These are phyloP conservation scores for Penicillium sp. DNA, from an alignment of 2,329 filamentous ascomycete genomes.

Conservation along the genomic window DNA sequence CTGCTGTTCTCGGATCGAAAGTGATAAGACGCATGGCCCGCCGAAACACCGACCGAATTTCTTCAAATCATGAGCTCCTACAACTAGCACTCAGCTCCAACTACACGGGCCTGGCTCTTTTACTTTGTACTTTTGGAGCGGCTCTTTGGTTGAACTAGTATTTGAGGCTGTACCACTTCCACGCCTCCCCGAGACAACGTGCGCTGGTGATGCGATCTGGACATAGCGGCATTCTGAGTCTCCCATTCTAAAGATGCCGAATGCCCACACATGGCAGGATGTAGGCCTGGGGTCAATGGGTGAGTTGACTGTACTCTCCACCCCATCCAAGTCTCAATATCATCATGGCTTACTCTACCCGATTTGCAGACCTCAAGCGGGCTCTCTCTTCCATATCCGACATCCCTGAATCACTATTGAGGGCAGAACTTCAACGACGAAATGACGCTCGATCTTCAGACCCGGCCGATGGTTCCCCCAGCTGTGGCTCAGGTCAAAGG, in stretches of 20 bases:
- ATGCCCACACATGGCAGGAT: conserved; percentile 14
- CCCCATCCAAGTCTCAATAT: background rate
- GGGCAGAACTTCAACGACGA: conserved; percentile 29
- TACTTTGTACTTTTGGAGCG: no score
- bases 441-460: conserved; percentile 14
- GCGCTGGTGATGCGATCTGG: conserved; percentile 12
- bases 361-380: conserved; percentile 16
- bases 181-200: background rate
- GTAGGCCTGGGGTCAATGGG: conserved; percentile 11
- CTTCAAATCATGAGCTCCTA: background rate
- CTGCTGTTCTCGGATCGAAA: background rate
- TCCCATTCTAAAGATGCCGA: conserved; percentile 16
- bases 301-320: conserved; percentile 1
- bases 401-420: conserved; percentile 30
- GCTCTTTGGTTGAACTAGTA: background rate
- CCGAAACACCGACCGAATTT: no score
- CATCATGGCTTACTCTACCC: background rate
- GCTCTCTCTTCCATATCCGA: conserved; percentile 22
- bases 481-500: conserved; percentile 32
- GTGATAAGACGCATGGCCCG: background rate
- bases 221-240: conserved; percentile 3
- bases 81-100: background rate
- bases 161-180: background rate
- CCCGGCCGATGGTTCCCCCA: conserved; percentile 15
- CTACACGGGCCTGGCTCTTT: no score